Base-by-base conservation (phyloP, 2,329 filamentous ascomycete genomes). In the Fusarium buxicola region DNA sequence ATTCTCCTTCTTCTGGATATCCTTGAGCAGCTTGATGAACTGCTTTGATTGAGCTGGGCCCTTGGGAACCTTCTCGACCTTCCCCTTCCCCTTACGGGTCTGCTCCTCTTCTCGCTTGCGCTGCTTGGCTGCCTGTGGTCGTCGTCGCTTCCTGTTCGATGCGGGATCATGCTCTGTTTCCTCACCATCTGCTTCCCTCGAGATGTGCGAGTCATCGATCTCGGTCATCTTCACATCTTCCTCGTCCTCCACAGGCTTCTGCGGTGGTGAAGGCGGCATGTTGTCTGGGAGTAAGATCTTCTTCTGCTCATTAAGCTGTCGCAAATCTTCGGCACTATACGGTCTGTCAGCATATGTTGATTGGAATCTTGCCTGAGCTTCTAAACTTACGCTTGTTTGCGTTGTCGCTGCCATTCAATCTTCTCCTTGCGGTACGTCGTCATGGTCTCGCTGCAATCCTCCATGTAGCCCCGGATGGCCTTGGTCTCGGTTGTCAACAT, bases 341-440 rank as follows among this genome's bases (percentile, higher is more conserved):
- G 4, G 13, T 18, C 30, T 16, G n/a, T 68, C 47, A 65, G 55
- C 31, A 32, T n/a, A 27, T 6, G 16, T 11, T 13, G 8, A 31
- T 12, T 11, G 25, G 7, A 10, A 24, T 10, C 5, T 8, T 28
- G 15, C 28, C 2, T 3, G 12, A 5, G 11, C 6, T 28, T 46
- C 12, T 21, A 5, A 31, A 83, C 86, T 76, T 80, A 89, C 85
- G 82, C 80, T 75, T 85, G 82, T 67, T 89, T 89, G 63, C 91
- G 88, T 68, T 91, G 87, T 65, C 93, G 87, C 77, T 98, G 94
- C 77, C 88, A 90, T 65, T 96, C 92, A 60, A 97, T 97, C 80
- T 97, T 97, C 74, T 96, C 91, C 76, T 99, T 99, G 45, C 95
- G 89, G 72, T 96, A 92, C 51, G 89, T 87, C 2, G 95, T 99